These are phyloP conservation scores for Streptanthus diversifolius DNA, from an alignment of 345 rosid genomes.

Conservation along the genomic window DNA sequence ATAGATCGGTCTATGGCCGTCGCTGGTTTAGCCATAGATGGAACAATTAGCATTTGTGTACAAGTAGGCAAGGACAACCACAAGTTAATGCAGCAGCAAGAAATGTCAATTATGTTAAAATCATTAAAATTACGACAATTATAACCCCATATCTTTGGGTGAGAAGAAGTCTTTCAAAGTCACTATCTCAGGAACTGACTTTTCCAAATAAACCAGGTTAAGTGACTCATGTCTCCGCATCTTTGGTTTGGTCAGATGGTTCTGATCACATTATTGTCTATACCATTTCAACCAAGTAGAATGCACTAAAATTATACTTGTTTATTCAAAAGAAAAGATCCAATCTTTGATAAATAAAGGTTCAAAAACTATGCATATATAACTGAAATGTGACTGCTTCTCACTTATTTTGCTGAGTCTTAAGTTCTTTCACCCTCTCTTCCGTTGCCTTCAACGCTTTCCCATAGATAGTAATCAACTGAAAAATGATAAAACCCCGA, in stretches of 20 bases:
- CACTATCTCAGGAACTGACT: neutral
- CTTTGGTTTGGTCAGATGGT: neutral
- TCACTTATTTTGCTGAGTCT: conserved; percentile 50
- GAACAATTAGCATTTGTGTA: no score
- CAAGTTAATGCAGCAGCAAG: neutral
- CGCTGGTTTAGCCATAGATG: neutral
- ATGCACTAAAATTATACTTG: neutral
- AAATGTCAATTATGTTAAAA: no score
- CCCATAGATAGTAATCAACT: conserved; percentile 70
- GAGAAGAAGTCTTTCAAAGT: neutral
- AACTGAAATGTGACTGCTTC: neutral
- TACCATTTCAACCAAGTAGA: neutral
- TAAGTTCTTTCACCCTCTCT: conserved; percentile 80
- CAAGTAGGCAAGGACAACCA: neutral
- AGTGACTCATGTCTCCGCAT: neutral
- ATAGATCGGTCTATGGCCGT: neutral
- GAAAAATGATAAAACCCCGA: conserved; percentile 2
- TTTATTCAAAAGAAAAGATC: neutral
- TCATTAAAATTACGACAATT: neutral
- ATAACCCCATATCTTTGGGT: neutral
- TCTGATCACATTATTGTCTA: neutral
- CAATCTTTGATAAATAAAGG: neutral
- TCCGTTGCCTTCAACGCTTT: conserved; percentile 75
- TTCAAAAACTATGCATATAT: no score
- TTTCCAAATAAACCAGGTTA: neutral